Evolutionary conservation across 305 asterid species (phyloP).

Genomic region (Caryopteris hybrid): DNA sequence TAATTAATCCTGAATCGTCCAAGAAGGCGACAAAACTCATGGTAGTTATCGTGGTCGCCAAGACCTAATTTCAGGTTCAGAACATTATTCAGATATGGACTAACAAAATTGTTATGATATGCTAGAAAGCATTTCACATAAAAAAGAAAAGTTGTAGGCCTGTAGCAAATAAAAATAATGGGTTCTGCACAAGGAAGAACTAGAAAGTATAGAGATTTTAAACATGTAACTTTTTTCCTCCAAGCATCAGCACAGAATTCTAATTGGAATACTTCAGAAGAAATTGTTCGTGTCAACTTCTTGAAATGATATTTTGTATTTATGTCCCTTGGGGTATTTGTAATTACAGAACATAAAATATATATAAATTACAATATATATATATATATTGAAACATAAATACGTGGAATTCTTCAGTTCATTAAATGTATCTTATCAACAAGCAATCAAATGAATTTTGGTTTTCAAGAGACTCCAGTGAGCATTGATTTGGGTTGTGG

Average conservation of each 20-base stretch:
- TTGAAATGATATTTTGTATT: not conserved
- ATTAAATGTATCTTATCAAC: not conserved
- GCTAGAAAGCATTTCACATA: slow-evolving; percentile 8
- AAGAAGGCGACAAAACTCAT: slow-evolving; percentile 98
- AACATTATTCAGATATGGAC: slow-evolving; percentile 22
- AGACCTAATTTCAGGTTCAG: slow-evolving; percentile 62
- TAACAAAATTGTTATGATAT: slow-evolving; percentile 3
- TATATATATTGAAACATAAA: not conserved
- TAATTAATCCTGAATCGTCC: slow-evolving; percentile 96
- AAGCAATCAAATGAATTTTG: not conserved
- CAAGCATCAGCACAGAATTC: not conserved
- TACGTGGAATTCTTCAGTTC: not conserved
- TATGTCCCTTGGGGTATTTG: too few relatives aligned
- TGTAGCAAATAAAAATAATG: slow-evolving; percentile 4
- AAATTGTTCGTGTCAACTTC: slow-evolving; percentile 1
- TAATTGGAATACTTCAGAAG: not conserved
- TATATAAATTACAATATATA: too few relatives aligned
- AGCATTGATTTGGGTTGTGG: not conserved
- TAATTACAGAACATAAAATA: too few relatives aligned
- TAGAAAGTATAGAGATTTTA: not conserved
- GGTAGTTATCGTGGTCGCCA: slow-evolving; percentile 97
- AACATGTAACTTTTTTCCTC: not conserved
- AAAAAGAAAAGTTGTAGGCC: not conserved
- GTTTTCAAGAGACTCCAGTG: not conserved
- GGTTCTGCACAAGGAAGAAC: not conserved